Evolutionary conservation across 225 moss, liverwort and hornwort genomes (phyloP).

Genomic region (Lunularia cruciata): DNA sequence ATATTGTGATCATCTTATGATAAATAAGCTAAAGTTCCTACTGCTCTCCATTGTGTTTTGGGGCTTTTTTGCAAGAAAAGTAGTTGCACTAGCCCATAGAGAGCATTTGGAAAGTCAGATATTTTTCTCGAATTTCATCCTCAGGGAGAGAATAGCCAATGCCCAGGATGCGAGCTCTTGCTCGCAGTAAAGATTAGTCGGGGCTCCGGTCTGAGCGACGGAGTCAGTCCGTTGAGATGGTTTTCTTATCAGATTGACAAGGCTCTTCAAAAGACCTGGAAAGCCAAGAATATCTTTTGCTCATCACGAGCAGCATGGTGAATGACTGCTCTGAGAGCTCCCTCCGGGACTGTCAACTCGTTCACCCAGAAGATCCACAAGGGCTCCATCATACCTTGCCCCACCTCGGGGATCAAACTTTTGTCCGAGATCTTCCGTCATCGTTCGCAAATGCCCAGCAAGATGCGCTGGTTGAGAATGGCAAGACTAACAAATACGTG

Average conservation of each 20-base stretch:
- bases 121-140: background rate
- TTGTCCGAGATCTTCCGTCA: constrained; percentile 2
- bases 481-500: background rate
- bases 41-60: constrained; percentile 4
- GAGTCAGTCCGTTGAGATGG: background rate
- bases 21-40: background rate
- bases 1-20: background rate
- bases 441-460: background rate
- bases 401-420: background rate
- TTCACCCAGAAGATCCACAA: background rate
- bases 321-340: background rate
- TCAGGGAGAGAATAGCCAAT: background rate
- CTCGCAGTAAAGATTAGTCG: background rate
- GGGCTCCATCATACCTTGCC: constrained; percentile 7
- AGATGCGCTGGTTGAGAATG: constrained; percentile 1
- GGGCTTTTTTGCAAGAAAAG: background rate
- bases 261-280: constrained; percentile 5
- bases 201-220: background rate
- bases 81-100: background rate
- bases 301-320: background rate
- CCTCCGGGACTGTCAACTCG: background rate
- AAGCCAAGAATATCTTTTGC: background rate
- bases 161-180: background rate
- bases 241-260: background rate
- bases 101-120: constrained; percentile 1